A percentile compares a stretch with the other conserved stretches of the same genome.
These are phyloP conservation scores for Orbilia oligospora DNA, from an alignment of 2,329 filamentous ascomycete species.

Conservation along the genomic window DNA sequence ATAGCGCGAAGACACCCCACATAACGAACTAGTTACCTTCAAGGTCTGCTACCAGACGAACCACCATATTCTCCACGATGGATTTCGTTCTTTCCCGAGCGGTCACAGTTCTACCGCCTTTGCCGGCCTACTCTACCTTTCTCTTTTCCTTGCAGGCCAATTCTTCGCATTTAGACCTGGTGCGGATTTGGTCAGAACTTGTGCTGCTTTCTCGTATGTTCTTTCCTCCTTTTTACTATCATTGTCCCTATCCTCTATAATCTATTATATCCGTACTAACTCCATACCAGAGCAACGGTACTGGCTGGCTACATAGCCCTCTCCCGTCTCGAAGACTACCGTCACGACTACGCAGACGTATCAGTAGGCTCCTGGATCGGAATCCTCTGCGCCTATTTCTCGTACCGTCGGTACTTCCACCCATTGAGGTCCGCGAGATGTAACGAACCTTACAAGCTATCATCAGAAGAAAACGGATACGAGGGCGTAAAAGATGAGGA, in stretches of 20 bases:
- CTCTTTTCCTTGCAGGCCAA: conserved; percentile 67
- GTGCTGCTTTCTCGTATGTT: conserved; percentile 48
- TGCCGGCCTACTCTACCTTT: conserved; percentile 81
- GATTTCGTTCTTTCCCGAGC: conserved; percentile 86
- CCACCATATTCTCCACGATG: conserved; percentile 81
- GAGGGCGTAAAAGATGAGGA: conserved; percentile 42
- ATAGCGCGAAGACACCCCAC: conserved; percentile 70
- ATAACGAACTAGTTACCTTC: conserved; percentile 74
- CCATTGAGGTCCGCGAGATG: conserved; percentile 37
- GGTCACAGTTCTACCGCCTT: conserved; percentile 86
- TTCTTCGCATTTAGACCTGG: conserved; percentile 53
- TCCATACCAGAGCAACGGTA: conserved; percentile 65
- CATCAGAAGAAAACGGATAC: conserved; percentile 40
- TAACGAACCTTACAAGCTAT: conserved; percentile 51
- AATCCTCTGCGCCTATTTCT: conserved; percentile 75
- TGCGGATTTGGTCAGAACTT: conserved; percentile 25
- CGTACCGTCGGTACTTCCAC: conserved; percentile 70
- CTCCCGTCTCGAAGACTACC: conserved; percentile 78
- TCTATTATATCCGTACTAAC: too few species aligned
- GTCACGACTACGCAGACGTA: conserved; percentile 80
- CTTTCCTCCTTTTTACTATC: neutral
- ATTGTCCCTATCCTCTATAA: neutral
- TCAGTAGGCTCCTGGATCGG: conserved; percentile 75
- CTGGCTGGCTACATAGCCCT: conserved; percentile 79
- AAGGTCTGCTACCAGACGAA: conserved; percentile 80